A percentile compares a stretch with the other conserved stretches of the same genome.
Conservation (phyloP, 352 stramenopile genomes). For the Phytopythium cucurbitacearum region DNA sequence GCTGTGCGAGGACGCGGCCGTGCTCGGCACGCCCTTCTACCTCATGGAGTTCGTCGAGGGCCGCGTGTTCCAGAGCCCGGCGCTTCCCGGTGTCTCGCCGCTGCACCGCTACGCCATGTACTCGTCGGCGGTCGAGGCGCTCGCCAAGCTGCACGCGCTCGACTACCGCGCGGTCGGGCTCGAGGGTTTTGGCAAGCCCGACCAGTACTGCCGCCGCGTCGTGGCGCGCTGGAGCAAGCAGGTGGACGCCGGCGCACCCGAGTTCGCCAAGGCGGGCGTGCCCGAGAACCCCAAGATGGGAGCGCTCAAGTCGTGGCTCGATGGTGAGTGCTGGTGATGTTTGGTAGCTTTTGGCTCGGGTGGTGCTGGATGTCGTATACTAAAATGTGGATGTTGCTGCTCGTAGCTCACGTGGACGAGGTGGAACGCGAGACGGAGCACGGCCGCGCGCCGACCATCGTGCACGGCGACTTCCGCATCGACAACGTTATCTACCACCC, state of each 20-base stretch:
- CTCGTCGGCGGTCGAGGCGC: slow-evolving; percentile 59
- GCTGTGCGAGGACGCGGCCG: slow-evolving; percentile 53
- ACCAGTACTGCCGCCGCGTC: slow-evolving; percentile 73
- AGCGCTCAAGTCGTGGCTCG: slow-evolving; percentile 55
- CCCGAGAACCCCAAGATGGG: slow-evolving; percentile 52
- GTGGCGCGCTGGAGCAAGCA: slow-evolving; percentile 71
- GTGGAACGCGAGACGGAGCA: slow-evolving; percentile 39
- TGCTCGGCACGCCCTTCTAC: slow-evolving; percentile 78
- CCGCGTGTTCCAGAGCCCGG: slow-evolving; percentile 70
- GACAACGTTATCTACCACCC: slow-evolving; percentile 88
- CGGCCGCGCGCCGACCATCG: slow-evolving; percentile 33
- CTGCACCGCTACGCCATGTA: slow-evolving; percentile 83
- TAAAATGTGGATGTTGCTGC: no score
- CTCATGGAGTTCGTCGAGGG: slow-evolving; percentile 80
- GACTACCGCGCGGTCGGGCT: slow-evolving; percentile 58
- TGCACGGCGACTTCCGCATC: slow-evolving; percentile 87
- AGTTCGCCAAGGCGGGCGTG: slow-evolving; percentile 46
- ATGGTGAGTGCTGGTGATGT: slow-evolving; percentile 5
- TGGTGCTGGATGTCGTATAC: neutral
- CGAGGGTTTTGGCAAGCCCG: slow-evolving; percentile 48
- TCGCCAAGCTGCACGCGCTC: slow-evolving; percentile 60
- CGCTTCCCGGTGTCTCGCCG: slow-evolving; percentile 51
- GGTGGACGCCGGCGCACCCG: slow-evolving; percentile 39
- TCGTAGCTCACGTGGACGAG: slow-evolving; percentile 25
- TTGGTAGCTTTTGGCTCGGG: neutral